Conservation (phyloP, 1,139 yeast species). For the Taiozyma sp. region DNA sequence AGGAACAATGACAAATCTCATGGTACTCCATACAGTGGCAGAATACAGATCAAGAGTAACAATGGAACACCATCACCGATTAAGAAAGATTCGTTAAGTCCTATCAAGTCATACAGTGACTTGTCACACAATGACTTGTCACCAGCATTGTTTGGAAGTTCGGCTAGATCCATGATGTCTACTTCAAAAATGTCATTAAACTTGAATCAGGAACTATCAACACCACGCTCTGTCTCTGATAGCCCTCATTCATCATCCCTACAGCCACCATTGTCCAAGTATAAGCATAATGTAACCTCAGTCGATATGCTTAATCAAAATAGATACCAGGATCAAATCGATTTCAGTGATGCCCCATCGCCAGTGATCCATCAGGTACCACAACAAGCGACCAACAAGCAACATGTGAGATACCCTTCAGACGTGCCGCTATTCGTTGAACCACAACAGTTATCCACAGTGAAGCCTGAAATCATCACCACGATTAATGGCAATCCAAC, state of each 20-base stretch:
- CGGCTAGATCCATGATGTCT: not conserved
- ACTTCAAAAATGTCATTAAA: not conserved
- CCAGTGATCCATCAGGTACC: not conserved
- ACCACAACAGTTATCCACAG: slow-evolving; percentile 63
- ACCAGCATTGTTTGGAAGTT: not conserved
- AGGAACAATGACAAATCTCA: not conserved
- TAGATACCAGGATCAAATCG: slow-evolving; percentile 6
- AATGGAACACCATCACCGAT: not conserved
- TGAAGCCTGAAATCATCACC: slow-evolving; percentile 53
- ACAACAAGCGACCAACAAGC: not conserved
- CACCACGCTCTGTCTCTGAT: not conserved
- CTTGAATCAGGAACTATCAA: not conserved
- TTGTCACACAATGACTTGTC: not conserved
- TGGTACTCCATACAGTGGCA: slow-evolving; percentile 14
- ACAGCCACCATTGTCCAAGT: not conserved
- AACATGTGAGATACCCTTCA: slow-evolving; percentile 16
- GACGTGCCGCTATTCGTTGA: slow-evolving; percentile 49
- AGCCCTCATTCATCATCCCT: not conserved
- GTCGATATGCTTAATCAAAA: slow-evolving; percentile 1
- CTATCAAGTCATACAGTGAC: not conserved
- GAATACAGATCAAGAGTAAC: slow-evolving; percentile 6
- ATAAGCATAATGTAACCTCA: not conserved
- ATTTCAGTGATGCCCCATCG: not conserved
- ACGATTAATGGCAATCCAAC: slow-evolving; percentile 43
- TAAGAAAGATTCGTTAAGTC: not conserved